Conservation (phyloP, 2,329 filamentous ascomycete species). For the Zasmidium cellare region DNA sequence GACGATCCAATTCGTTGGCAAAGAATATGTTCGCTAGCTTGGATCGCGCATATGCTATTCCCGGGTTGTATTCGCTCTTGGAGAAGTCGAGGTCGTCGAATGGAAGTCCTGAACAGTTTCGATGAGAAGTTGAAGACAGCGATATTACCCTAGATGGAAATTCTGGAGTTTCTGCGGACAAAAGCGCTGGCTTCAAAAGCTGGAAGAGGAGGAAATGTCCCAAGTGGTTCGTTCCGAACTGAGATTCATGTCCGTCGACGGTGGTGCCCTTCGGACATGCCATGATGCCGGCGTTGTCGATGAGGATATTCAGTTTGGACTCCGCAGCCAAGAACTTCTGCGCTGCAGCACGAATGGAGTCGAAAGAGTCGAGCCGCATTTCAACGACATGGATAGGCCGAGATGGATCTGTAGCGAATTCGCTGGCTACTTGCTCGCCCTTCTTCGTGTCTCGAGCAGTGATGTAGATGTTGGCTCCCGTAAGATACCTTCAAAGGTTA, state of each 20-base stretch:
- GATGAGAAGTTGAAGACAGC: slow-evolving; percentile 48
- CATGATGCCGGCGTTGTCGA: slow-evolving; percentile 40
- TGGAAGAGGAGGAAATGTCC: slow-evolving; percentile 57
- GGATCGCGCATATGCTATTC: slow-evolving; percentile 47
- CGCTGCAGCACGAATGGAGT: slow-evolving; percentile 30
- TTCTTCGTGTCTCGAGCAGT: slow-evolving; percentile 42
- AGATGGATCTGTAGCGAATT: neutral
- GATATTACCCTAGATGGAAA: slow-evolving; percentile 52
- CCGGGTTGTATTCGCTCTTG: slow-evolving; percentile 36
- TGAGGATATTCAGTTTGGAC: slow-evolving; percentile 20
- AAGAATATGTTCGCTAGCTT: slow-evolving; percentile 56
- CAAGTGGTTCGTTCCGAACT: slow-evolving; percentile 54
- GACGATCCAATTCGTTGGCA: slow-evolving; percentile 53
- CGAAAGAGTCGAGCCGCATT: slow-evolving; percentile 13
- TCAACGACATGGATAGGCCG: slow-evolving; percentile 3
- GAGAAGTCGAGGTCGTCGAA: slow-evolving; percentile 27
- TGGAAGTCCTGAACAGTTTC: slow-evolving; percentile 42
- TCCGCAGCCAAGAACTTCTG: slow-evolving; percentile 22
- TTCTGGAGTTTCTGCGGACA: slow-evolving; percentile 38
- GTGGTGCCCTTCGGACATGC: slow-evolving; percentile 31
- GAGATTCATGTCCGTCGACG: slow-evolving; percentile 39
- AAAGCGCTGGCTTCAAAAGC: slow-evolving; percentile 48
- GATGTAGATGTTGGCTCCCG: slow-evolving; percentile 44
- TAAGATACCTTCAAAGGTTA: slow-evolving; percentile 22
- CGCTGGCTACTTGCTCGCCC: slow-evolving; percentile 22